Evolutionary conservation across 495 filamentous ascomycete genomes (phyloP).

Genomic region (Podospora sp.): DNA sequence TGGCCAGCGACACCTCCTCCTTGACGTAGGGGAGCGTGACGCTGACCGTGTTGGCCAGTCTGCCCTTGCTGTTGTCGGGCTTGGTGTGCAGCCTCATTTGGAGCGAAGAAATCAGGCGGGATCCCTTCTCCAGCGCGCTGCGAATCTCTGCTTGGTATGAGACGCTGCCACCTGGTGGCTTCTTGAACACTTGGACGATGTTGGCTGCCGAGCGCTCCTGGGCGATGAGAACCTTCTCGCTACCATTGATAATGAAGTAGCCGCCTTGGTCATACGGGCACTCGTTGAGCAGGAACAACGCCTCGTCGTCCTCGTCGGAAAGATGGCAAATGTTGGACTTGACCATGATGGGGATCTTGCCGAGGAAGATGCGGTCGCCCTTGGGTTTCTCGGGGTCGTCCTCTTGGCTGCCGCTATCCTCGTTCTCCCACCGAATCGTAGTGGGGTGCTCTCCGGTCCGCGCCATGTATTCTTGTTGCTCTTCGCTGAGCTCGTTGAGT

Average conservation of each 20-base stretch:
- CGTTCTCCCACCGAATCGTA: conserved; percentile 61
- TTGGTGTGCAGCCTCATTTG: conserved; percentile 85
- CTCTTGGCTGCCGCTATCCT: conserved; percentile 45
- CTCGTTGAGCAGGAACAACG: conserved; percentile 84
- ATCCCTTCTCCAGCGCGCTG: conserved; percentile 95
- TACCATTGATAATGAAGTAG: conserved; percentile 99
- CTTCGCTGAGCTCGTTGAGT: conserved; percentile 62
- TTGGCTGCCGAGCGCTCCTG: conserved; percentile 97
- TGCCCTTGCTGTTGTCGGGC: conserved; percentile 73
- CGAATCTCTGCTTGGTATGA: conserved; percentile 95
- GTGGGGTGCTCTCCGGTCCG: conserved; percentile 54
- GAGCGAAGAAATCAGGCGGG: conserved; percentile 86
- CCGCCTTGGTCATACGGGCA: conserved; percentile 97
- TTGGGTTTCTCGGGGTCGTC: conserved; percentile 51
- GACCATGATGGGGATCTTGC: conserved; percentile 95
- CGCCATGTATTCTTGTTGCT: conserved; percentile 44
- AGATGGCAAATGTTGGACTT: conserved; percentile 93
- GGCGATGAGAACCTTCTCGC: conserved; percentile 97
- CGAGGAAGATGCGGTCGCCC: conserved; percentile 69
- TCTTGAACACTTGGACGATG: conserved; percentile 98
- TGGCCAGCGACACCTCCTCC: conserved; percentile 85
- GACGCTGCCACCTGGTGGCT: conserved; percentile 81
- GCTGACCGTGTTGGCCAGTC: conserved; percentile 83
- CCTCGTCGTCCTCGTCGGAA: conserved; percentile 74
- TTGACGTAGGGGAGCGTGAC: conserved; percentile 92